phyloP scores from a whole-genome alignment of 208 protist species.

The Crithidia bombi region DNA sequence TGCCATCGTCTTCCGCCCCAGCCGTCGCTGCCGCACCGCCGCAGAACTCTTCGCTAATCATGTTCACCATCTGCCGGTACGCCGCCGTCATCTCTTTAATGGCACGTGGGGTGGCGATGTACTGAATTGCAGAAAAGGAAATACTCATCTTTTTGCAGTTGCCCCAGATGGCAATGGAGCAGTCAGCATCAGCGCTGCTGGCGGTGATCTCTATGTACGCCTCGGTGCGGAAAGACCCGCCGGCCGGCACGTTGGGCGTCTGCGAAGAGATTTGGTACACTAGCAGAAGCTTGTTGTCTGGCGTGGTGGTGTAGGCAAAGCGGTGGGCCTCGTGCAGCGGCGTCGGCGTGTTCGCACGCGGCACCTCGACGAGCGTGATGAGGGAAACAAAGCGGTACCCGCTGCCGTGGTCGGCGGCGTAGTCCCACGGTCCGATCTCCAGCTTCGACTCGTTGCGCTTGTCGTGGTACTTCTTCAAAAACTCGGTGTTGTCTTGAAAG shows the following conservation, averaged over 20 bases:
- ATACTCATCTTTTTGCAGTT: slow-evolving; percentile 82
- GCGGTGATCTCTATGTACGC: slow-evolving; percentile 75
- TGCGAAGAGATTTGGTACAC: slow-evolving; percentile 87
- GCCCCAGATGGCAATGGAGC: slow-evolving; percentile 69
- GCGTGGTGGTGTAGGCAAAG: slow-evolving; percentile 61
- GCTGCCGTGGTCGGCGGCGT: slow-evolving; percentile 70
- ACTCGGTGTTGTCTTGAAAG: slow-evolving; percentile 69
- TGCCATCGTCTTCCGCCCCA: slow-evolving; percentile 8
- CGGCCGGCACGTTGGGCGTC: slow-evolving; percentile 71
- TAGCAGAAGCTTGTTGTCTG: slow-evolving; percentile 50
- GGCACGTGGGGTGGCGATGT: slow-evolving; percentile 69
- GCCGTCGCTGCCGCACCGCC: slow-evolving; percentile 31
- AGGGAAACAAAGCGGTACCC: slow-evolving; percentile 74
- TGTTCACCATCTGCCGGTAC: slow-evolving; percentile 79
- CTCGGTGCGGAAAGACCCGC: slow-evolving; percentile 79
- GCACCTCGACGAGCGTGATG: slow-evolving; percentile 67
- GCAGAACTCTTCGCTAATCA: slow-evolving; percentile 74
- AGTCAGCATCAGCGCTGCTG: slow-evolving; percentile 48
- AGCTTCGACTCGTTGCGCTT: slow-evolving; percentile 70
- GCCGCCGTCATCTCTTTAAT: slow-evolving; percentile 79
- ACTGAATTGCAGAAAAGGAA: slow-evolving; percentile 69
- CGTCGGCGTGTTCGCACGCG: slow-evolving; percentile 59
- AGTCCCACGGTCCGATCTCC: slow-evolving; percentile 66
- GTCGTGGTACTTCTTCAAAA: slow-evolving; percentile 77
- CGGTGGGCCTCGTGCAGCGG: slow-evolving; percentile 81